phyloP scores from a whole-genome alignment of 495 filamentous ascomycete species.

The Friedmanniomyces simplex region DNA sequence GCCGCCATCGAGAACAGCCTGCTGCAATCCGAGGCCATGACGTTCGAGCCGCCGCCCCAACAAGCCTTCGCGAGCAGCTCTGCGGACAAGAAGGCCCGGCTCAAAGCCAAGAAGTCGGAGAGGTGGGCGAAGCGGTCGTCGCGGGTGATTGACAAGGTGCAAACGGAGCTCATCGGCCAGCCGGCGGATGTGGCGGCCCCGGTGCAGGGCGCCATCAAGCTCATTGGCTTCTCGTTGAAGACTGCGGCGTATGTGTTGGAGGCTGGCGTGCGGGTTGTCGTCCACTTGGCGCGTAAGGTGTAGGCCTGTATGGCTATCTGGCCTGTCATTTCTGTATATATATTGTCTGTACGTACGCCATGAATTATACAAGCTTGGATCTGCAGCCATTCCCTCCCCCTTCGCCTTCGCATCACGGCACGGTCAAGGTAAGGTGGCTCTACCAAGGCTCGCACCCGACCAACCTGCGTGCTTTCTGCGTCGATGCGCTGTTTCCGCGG shows the following conservation, averaged over 20 bases:
- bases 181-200: constrained; percentile 10
- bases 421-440: no score
- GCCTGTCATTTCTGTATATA: no score
- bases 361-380: background rate
- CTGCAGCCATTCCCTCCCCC: background rate
- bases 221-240: constrained; percentile 16
- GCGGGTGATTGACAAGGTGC: background rate
- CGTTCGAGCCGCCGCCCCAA: constrained; percentile 16
- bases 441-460: no score
- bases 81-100: background rate
- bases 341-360: background rate
- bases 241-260: constrained; percentile 8
- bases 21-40: constrained; percentile 3
- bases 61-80: background rate
- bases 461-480: background rate
- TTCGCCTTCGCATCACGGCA: no score
- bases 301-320: background rate
- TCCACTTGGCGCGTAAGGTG: background rate
- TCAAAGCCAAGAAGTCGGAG: background rate
- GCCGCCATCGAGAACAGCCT: constrained; percentile 20
- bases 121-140: constrained; percentile 5
- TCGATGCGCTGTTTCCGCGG: background rate
- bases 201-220: constrained; percentile 6
- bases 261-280: constrained; percentile 8
- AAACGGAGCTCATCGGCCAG: constrained; percentile 5